These are phyloP conservation scores for Volvox carteri DNA, from an alignment of 163 green algal species.

Conservation along the genomic window DNA sequence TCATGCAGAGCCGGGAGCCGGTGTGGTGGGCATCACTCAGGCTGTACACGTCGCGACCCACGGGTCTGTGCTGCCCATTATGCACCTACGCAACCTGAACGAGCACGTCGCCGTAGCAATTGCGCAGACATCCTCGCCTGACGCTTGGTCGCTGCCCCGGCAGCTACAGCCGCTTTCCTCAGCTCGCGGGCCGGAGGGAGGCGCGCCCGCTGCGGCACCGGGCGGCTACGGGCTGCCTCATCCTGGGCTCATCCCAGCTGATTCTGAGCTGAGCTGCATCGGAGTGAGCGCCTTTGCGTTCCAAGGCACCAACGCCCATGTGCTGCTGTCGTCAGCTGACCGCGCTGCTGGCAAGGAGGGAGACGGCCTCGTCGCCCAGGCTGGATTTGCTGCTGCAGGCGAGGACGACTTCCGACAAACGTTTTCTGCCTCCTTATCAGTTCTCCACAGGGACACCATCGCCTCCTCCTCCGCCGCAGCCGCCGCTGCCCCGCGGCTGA, in stretches of 20 bases:
- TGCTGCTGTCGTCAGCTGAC: slow-evolving; percentile 61
- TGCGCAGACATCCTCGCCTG: not conserved
- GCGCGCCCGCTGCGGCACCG: not conserved
- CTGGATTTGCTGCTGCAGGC: not conserved
- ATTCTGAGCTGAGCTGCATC: not conserved
- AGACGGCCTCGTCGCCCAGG: not conserved
- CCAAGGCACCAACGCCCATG: slow-evolving; percentile 86
- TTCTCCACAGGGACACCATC: not conserved
- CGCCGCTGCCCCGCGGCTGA: not conserved
- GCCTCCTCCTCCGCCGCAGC: not conserved
- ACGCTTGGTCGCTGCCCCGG: slow-evolving; percentile 17
- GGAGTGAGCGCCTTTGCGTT: slow-evolving; percentile 90
- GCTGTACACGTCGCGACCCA: slow-evolving; percentile 19
- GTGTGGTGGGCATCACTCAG: slow-evolving; percentile 69
- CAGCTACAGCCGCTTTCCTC: slow-evolving; percentile 20
- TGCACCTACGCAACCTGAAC: slow-evolving; percentile 73
- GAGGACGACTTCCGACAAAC: too few relatives aligned
- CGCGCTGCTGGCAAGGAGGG: not conserved
- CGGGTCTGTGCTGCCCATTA: slow-evolving; percentile 51
- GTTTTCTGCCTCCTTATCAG: not conserved
- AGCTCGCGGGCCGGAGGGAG: not conserved
- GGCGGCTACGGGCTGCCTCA: too few relatives aligned
- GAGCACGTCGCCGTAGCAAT: slow-evolving; percentile 58
- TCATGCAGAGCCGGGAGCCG: slow-evolving; percentile 80
- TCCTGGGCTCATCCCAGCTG: too few relatives aligned